phyloP scores from a whole-genome alignment of 306 rosid genomes.

The Corylus heterophylla region DNA sequence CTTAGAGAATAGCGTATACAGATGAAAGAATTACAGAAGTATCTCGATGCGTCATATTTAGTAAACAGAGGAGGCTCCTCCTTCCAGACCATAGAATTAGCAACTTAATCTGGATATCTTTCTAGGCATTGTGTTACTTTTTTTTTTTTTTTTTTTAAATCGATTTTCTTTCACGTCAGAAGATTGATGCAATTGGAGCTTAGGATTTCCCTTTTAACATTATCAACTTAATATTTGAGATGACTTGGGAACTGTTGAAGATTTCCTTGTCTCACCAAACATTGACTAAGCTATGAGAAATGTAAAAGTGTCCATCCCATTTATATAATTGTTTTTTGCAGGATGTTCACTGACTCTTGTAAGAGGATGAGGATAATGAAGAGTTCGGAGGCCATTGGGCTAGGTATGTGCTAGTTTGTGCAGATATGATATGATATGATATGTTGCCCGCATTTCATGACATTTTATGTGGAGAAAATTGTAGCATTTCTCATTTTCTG shows the following conservation, averaged over 20 bases:
- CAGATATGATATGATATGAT: neutral
- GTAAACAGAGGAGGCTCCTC: neutral
- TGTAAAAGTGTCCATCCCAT: conserved; percentile 10
- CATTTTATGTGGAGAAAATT: conserved; percentile 8
- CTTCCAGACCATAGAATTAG: neutral
- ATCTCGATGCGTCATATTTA: neutral
- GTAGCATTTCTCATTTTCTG: neutral
- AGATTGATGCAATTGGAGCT: neutral
- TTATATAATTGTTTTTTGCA: conserved; percentile 30
- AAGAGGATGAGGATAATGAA: conserved; percentile 93
- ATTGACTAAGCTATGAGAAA: neutral
- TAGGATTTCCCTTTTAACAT: neutral
- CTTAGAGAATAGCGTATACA: neutral
- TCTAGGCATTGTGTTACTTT: neutral
- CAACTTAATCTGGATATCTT: neutral
- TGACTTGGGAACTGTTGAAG: neutral
- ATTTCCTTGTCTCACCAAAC: neutral
- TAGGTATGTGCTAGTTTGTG: conserved; percentile 48
- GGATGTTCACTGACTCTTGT: conserved; percentile 86
- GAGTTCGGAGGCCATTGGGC: conserved; percentile 94
- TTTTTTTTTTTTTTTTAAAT: neutral
- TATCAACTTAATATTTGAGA: neutral
- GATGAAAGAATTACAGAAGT: neutral
- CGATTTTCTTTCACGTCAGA: neutral
- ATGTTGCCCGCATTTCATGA: conserved; percentile 8